Base-by-base conservation (phyloP, 331 rosid genomes). In the Telfairia occidentalis region DNA sequence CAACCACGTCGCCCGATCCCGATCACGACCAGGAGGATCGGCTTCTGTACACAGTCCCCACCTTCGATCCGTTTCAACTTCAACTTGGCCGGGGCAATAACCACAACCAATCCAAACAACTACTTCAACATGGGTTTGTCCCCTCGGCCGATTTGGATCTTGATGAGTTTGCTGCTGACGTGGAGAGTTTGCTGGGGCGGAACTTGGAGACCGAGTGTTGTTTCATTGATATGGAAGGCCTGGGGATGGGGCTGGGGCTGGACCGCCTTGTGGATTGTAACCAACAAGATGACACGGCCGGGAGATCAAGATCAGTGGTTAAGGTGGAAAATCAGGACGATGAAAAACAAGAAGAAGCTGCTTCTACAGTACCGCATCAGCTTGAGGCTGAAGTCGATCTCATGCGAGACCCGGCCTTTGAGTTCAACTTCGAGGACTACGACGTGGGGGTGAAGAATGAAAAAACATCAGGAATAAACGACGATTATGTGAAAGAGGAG, bases 91-190 rank as follows among this genome's bases (percentile, higher is more conserved):
- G n/a, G n/a, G n/a, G n/a, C n/a, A n/a, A n/a, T n/a, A n/a, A n/a
- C n/a, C n/a, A n/a, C n/a, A n/a, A n/a, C n/a, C n/a, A n/a, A n/a
- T n/a, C n/a, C n/a, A n/a, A n/a, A n/a, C n/a, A n/a, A n/a, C n/a
- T n/a, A n/a, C n/a, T n/a, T n/a, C n/a, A n/a, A n/a, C 87, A 84
- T 12, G 91, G 86, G 37, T 75, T 89, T 77, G 83, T 82, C 73
- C 91, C 94, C 7, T 82, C n/a, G n/a, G n/a, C 90, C 0, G 97
- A 94, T 38, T 78, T 74, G 82, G 96, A 95, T 32, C 85, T 90
- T 1, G 92, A 83, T 0, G 90, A 95, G 50, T 95, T 95, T 38
- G 92, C 96, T 0, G 97, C 94, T 1, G 96, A 95, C 45, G 99
- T 95, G 9, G 99, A 95, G 79, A 94, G 89, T 50, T 77, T 94